Evolutionary conservation across 305 asterid species (phyloP).

Genomic region (Fraxinus sp.): DNA sequence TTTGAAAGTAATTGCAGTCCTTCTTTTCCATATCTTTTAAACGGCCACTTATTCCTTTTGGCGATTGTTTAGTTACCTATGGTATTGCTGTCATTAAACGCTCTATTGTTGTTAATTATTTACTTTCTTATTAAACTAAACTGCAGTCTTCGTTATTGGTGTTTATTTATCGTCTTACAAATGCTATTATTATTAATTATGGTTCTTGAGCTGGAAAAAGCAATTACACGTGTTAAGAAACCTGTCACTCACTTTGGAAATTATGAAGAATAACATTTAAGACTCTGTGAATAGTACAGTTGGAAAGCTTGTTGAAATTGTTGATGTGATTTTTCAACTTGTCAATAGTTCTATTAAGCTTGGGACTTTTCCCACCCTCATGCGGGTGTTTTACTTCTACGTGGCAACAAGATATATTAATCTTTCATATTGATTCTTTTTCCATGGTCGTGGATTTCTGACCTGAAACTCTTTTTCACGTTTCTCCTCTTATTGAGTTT

Average conservation of each 20-base stretch:
- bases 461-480: slow-evolving; percentile 7
- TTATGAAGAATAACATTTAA: not conserved
- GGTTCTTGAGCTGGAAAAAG: slow-evolving; percentile 1
- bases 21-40: not conserved
- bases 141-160: not conserved
- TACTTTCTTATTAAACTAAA: not conserved
- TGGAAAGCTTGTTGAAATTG: not conserved
- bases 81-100: not conserved
- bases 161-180: not conserved
- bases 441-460: slow-evolving; percentile 9
- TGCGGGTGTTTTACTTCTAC: not conserved
- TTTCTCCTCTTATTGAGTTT: not conserved
- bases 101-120: not conserved
- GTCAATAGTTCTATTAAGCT: slow-evolving; percentile 9
- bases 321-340: slow-evolving; percentile 1
- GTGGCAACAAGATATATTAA: not conserved
- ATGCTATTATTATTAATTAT: not conserved
- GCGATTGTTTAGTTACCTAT: not conserved
- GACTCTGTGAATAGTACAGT: not conserved
- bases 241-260: not conserved
- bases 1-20: not conserved
- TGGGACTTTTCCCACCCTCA: slow-evolving; percentile 5
- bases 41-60: slow-evolving; percentile 4
- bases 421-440: slow-evolving; percentile 14
- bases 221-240: not conserved